Conservation (phyloP, 129 eudicot species). For the Flaveria bidentis region DNA sequence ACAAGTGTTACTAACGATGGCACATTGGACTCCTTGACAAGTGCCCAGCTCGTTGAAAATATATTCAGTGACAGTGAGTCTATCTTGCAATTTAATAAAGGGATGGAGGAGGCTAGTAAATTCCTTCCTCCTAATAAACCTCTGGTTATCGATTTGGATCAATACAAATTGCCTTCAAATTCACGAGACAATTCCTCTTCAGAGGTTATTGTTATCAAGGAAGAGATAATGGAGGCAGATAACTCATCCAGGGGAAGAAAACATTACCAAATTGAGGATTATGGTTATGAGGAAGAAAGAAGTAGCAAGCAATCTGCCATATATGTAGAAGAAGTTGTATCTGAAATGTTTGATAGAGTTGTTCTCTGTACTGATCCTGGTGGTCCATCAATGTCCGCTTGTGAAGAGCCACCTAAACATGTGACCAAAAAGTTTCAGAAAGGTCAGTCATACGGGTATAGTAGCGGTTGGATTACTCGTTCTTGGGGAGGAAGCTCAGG, state of each 20-base stretch:
- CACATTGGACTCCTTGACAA: constrained; percentile 30
- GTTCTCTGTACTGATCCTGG: constrained; percentile 40
- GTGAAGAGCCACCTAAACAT: constrained; percentile 20
- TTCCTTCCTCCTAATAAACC: constrained; percentile 65
- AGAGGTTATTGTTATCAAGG: constrained; percentile 25
- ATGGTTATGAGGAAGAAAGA: constrained; percentile 34
- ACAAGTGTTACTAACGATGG: constrained; percentile 35
- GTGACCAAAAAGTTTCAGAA: constrained; percentile 29
- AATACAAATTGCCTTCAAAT: constrained; percentile 54
- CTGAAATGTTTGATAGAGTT: constrained; percentile 40
- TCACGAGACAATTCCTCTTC: constrained; percentile 35
- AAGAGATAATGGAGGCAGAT: constrained; percentile 15
- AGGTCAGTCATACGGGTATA: constrained; percentile 29
- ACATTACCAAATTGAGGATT: constrained; percentile 32
- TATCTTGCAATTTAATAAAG: constrained; percentile 67
- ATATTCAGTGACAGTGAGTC: constrained; percentile 61
- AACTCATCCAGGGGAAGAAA: constrained; percentile 36
- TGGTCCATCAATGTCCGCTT: constrained; percentile 22
- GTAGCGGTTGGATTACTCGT: constrained; percentile 43
- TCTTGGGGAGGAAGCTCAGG: constrained; percentile 33
- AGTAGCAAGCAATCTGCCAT: constrained; percentile 56
- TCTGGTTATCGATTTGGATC: constrained; percentile 59
- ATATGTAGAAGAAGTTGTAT: constrained; percentile 36
- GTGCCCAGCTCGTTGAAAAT: constrained; percentile 37
- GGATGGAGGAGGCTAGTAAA: constrained; percentile 86